A percentile compares a stretch with the other conserved stretches of the same genome.
phyloP scores from a whole-genome alignment of 2,329 filamentous ascomycete species.

The Clonostachys sp. region DNA sequence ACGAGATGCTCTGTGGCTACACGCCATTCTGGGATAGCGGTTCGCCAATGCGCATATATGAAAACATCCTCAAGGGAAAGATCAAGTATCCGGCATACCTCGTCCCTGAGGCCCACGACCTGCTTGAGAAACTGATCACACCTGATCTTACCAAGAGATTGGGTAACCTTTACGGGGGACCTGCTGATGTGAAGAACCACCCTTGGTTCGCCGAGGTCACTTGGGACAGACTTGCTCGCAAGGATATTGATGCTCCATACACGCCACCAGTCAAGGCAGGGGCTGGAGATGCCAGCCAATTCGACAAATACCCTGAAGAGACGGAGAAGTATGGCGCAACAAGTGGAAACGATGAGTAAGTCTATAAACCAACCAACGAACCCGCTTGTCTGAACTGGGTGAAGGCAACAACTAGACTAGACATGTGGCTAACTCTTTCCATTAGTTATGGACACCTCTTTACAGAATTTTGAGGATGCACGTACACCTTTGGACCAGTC shows the following conservation, averaged over 20 bases:
- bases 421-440: not conserved
- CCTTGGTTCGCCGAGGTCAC: slow-evolving; percentile 97
- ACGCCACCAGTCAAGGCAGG: slow-evolving; percentile 93
- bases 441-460: slow-evolving; percentile 2
- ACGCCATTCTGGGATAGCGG: slow-evolving; percentile 99
- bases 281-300: slow-evolving; percentile 92
- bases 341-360: slow-evolving; percentile 78
- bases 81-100: slow-evolving; percentile 98
- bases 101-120: slow-evolving; percentile 87
- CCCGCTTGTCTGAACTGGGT: not conserved
- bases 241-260: slow-evolving; percentile 97
- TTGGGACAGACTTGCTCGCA: slow-evolving; percentile 89
- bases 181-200: slow-evolving; percentile 90
- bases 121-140: slow-evolving; percentile 90
- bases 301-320: slow-evolving; percentile 97
- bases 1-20: slow-evolving; percentile 99
- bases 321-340: slow-evolving; percentile 81
- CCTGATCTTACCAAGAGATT: slow-evolving; percentile 90
- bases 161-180: slow-evolving; percentile 88
- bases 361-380: slow-evolving; percentile 17
- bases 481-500: not conserved
- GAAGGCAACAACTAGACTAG: not conserved
- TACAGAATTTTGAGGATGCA: slow-evolving; percentile 2
- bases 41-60: slow-evolving; percentile 98
- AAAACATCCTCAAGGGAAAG: slow-evolving; percentile 93